phyloP scores from a whole-genome alignment of 139 green algal genomes.

The Coelastrella sp. region DNA sequence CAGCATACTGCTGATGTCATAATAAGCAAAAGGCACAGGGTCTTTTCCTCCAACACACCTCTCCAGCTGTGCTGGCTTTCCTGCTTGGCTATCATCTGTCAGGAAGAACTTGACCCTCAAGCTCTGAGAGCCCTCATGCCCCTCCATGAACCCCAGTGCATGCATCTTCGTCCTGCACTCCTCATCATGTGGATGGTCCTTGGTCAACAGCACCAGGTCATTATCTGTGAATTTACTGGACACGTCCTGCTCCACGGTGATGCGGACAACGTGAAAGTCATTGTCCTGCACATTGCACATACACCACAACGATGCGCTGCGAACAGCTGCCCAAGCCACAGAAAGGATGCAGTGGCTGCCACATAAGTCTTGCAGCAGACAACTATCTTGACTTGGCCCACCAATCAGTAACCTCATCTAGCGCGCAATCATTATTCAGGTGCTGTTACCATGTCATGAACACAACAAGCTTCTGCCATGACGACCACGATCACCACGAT shows the following conservation, averaged over 20 bases:
- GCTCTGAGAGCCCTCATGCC: constrained; percentile 69
- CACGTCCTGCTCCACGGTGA: constrained; percentile 55
- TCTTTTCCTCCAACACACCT: constrained; percentile 40
- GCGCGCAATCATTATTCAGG: too few relatives aligned
- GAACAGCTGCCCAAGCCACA: too few relatives aligned
- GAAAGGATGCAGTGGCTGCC: too few relatives aligned
- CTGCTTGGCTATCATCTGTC: constrained; percentile 62
- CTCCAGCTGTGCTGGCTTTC: constrained; percentile 51
- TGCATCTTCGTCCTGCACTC: constrained; percentile 57
- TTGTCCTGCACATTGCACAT: constrained; percentile 69
- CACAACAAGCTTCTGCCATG: too few relatives aligned
- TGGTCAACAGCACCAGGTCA: constrained; percentile 86
- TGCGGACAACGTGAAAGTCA: constrained; percentile 61
- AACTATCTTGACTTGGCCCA: too few relatives aligned
- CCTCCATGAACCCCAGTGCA: constrained; percentile 76
- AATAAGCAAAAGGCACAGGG: too few relatives aligned
- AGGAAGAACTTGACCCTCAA: constrained; percentile 79
- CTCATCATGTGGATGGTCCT: constrained; percentile 75
- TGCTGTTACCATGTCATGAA: too few relatives aligned
- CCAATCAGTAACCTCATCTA: too few relatives aligned
- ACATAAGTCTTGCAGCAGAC: too few relatives aligned
- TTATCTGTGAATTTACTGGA: constrained; percentile 72
- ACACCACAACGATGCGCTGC: too few relatives aligned
- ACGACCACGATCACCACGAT: too few relatives aligned
- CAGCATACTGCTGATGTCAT: too few relatives aligned